Percentiles rank a stretch among this genome's conserved stretches.
Evolutionary conservation across 2,329 filamentous ascomycete species (phyloP).

Genomic region (Cyanodermella asteris): DNA sequence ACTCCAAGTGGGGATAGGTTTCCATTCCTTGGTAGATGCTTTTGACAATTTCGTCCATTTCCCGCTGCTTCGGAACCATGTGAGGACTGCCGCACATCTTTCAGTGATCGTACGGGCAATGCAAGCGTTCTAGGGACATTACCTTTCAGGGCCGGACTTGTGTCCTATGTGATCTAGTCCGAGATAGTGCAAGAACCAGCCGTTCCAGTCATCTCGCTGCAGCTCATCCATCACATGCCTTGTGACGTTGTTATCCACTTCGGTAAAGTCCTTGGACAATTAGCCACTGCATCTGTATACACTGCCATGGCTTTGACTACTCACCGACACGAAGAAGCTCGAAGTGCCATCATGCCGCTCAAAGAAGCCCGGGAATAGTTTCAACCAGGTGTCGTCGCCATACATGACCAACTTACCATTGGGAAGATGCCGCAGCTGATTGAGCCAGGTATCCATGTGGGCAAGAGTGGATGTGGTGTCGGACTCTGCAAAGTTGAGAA

Average conservation of each 20-base stretch:
- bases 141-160: conserved; percentile 76
- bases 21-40: conserved; percentile 58
- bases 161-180: conserved; percentile 95
- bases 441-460: conserved; percentile 84
- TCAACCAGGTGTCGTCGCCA: conserved; percentile 95
- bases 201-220: conserved; percentile 61
- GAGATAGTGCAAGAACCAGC: conserved; percentile 85
- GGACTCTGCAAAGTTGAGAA: conserved; percentile 86
- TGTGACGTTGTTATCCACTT: conserved; percentile 95
- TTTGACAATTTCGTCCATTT: conserved; percentile 74
- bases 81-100: conserved; percentile 40
- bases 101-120: conserved; percentile 8
- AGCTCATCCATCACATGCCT: conserved; percentile 66
- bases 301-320: conserved; percentile 15
- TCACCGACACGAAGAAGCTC: conserved; percentile 91
- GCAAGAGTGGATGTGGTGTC: conserved; percentile 77
- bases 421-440: conserved; percentile 57
- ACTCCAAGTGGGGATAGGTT: conserved; percentile 44
- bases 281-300: conserved; percentile 7
- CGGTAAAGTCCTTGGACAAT: conserved; percentile 59
- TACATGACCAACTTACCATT: conserved; percentile 74
- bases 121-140: conserved; percentile 6
- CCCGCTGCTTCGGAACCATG: conserved; percentile 79
- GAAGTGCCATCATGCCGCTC: conserved; percentile 75
- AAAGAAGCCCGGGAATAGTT: conserved; percentile 81